Percentiles rank a stretch among this genome's conserved stretches.
Evolutionary conservation across 2,329 filamentous ascomycete species (phyloP).

Genomic region (Rosellinia necatrix): DNA sequence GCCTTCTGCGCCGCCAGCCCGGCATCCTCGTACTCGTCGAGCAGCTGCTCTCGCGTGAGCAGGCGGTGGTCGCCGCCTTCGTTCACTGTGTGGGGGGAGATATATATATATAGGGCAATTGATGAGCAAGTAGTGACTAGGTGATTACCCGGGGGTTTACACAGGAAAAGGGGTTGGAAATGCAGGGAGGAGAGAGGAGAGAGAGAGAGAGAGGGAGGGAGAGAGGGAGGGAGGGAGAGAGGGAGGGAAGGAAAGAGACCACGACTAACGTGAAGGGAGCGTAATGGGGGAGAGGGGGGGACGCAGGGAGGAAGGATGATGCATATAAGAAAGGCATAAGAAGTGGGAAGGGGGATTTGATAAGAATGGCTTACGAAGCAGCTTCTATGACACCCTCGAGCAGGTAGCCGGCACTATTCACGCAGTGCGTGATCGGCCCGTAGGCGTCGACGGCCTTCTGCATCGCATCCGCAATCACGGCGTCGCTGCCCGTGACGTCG

Average conservation of each 20-base stretch:
- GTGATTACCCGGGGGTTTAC: not conserved
- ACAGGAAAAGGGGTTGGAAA: not conserved
- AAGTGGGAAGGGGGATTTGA: not conserved
- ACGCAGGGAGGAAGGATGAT: too few species aligned
- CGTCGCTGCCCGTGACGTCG: constrained; percentile 15
- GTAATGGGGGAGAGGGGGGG: too few species aligned
- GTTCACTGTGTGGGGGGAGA: not conserved
- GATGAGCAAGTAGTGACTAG: not conserved
- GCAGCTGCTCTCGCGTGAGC: not conserved
- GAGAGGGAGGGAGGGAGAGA: too few species aligned
- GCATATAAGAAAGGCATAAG: not conserved
- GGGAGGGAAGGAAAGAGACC: too few species aligned
- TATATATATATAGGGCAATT: too few species aligned
- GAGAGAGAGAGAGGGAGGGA: too few species aligned
- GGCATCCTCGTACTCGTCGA: constrained; percentile 1
- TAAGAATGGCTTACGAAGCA: not conserved
- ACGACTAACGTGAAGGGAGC: too few species aligned
- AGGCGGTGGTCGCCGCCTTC: not conserved
- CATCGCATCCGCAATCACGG: not conserved
- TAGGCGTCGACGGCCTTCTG: not conserved
- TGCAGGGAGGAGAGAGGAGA: too few species aligned
- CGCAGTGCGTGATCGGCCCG: not conserved
- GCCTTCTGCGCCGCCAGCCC: not conserved
- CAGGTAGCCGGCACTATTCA: not conserved
- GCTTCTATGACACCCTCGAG: not conserved